phyloP scores from a whole-genome alignment of 176 grass and related monocot species.

The Puccinellia tenuiflora region DNA sequence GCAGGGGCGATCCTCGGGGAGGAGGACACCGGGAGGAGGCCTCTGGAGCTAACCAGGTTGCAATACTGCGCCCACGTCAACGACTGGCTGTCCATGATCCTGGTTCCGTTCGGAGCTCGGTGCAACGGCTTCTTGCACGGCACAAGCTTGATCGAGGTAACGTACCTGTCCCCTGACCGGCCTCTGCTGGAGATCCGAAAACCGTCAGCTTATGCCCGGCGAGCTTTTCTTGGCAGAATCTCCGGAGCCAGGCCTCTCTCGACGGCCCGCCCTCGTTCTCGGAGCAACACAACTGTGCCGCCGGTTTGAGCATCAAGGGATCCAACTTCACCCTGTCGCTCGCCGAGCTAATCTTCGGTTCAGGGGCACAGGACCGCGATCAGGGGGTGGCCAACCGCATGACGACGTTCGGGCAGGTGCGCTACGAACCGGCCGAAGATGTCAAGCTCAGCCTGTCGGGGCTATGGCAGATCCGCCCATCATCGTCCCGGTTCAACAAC shows the following conservation, averaged over 20 bases:
- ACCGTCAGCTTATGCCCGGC: neutral
- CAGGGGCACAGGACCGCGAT: neutral
- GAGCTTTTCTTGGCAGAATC: conserved; percentile 38
- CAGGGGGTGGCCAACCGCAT: conserved; percentile 7
- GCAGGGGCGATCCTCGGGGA: conserved; percentile 7
- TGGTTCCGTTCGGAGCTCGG: conserved; percentile 64
- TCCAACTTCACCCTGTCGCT: conserved; percentile 45
- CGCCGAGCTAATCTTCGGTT: conserved; percentile 46
- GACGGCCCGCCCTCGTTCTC: conserved; percentile 44
- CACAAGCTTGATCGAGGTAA: conserved; percentile 31
- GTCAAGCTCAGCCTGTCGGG: conserved; percentile 64
- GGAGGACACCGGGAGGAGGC: conserved; percentile 44
- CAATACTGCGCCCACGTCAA: conserved; percentile 61
- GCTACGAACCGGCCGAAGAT: conserved; percentile 30
- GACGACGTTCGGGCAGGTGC: conserved; percentile 54
- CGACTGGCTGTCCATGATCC: conserved; percentile 44
- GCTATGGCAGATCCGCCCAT: conserved; percentile 40
- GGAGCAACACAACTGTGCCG: conserved; percentile 42
- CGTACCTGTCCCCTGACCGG: neutral
- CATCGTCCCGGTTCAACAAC: conserved; percentile 27
- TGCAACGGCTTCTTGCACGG: conserved; percentile 54
- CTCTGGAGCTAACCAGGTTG: conserved; percentile 61
- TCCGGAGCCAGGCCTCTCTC: conserved; percentile 18
- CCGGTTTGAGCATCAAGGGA: conserved; percentile 50
- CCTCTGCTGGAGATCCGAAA: neutral